Evolutionary conservation across 306 rosid genomes (phyloP), one percentile per base, ranked within the genome.

Genomic region (Castanea sativa): DNA sequence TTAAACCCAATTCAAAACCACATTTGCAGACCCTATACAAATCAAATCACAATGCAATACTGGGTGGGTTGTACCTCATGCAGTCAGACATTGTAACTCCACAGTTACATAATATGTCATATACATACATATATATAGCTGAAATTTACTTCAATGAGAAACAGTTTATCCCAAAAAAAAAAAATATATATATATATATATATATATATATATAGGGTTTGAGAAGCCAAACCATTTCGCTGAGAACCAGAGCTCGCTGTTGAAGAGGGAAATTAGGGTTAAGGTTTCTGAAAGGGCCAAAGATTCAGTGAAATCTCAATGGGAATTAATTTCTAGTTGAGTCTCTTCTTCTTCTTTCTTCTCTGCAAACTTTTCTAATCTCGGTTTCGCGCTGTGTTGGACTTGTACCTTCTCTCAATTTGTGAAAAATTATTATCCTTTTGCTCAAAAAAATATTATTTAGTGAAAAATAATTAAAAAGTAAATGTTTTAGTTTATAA

Each of bases 221-320:
- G 72, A 35, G 72, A 68, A 68, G 72, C 52, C 19, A 68, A 68
- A 68, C 72, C 72, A 68, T 68, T 68, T 68, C 29, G 27, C 52
- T 32, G 52, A 65, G 23, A 68, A 35, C 21, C 27, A 35, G 1
- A 35, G 3, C 52, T 60, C 19, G 72, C 27, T 15, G 27, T 49
- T 68, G 51, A 35, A 33, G 52, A 25, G 13, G 16, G 53, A n/a
- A 68, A 68, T 35, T 9, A 35, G 52, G 52, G 29, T 35, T 35
- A 33, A 7, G 53, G 25, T 32, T 32, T 65, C 49, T 32, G 71
- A 32, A 65, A 33, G 52, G 52, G 53, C 8, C 49, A 3, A 19
- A 15, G 27, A 33, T 38, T 68, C 18, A 13, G 53, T 35, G 52
- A n/a, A 49, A 68, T 68, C 52, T 68, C 72, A 68, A 35, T 35